phyloP scores from a whole-genome alignment of 2,329 filamentous ascomycete genomes.

The Colletotrichum salicis region DNA sequence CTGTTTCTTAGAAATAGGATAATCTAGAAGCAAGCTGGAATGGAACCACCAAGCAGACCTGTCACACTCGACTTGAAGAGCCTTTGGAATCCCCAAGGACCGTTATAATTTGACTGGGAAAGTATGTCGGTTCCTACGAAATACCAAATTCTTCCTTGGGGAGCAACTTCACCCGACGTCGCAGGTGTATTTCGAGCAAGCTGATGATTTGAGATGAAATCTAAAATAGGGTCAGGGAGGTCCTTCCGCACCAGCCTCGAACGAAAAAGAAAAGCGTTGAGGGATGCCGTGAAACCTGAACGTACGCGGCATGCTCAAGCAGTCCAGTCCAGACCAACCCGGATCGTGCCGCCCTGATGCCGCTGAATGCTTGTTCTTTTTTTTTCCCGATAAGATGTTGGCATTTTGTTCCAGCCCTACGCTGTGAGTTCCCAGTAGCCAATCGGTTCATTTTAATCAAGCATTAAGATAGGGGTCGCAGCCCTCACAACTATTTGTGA shows the following conservation, averaged over 20 bases:
- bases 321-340: background rate
- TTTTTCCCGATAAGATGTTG: background rate
- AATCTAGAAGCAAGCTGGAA: background rate
- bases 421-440: background rate
- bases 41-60: background rate
- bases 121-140: background rate
- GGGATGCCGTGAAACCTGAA: background rate
- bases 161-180: background rate
- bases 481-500: background rate
- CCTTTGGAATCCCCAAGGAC: background rate
- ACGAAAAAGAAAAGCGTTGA: background rate
- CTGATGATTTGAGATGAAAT: conserved; percentile 1
- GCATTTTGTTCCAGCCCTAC: background rate
- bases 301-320: background rate
- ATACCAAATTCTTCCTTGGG: background rate
- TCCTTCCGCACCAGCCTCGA: background rate
- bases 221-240: background rate
- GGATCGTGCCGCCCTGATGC: background rate
- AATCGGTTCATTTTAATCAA: background rate
- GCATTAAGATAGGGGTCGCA: background rate
- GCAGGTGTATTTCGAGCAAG: background rate
- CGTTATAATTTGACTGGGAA: background rate
- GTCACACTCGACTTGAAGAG: background rate
- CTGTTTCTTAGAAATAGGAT: background rate
- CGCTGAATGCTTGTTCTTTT: background rate